Percentiles rank a stretch among this genome's conserved stretches.
phyloP scores from a whole-genome alignment of 345 rosid genomes.

The Lepidium didymum region DNA sequence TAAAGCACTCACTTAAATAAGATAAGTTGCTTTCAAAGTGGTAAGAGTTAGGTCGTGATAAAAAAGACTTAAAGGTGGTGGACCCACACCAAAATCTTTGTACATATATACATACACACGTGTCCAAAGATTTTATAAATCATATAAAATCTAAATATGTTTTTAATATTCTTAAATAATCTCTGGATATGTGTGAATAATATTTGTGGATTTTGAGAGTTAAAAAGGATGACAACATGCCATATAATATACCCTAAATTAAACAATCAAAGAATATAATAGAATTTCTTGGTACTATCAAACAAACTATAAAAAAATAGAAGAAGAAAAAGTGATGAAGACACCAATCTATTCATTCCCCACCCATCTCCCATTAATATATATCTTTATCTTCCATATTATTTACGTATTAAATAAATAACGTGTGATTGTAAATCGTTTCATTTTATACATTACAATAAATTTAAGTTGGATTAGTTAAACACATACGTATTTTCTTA shows the following conservation, averaged over 20 bases:
- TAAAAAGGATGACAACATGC: conserved; percentile 21
- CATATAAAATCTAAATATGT: neutral
- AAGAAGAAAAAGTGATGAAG: conserved; percentile 9
- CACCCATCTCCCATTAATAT: conserved; percentile 21
- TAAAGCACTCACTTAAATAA: conserved; percentile 19
- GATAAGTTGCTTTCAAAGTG: conserved; percentile 29
- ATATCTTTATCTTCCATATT: neutral
- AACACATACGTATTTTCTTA: neutral
- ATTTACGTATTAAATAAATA: neutral
- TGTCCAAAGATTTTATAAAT: conserved; percentile 2
- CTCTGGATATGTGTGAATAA: conserved; percentile 10
- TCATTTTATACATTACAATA: neutral
- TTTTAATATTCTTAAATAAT: neutral
- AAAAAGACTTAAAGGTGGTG: conserved; percentile 5
- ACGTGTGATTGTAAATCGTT: neutral
- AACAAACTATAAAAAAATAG: conserved; percentile 8
- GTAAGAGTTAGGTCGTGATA: conserved; percentile 23
- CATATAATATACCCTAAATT: conserved; percentile 20
- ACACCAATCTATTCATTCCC: conserved; percentile 28
- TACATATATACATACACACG: conserved; percentile 16
- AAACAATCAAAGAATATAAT: conserved; percentile 13
- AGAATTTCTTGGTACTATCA: conserved; percentile 26
- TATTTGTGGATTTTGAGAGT: neutral
- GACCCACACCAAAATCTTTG: conserved; percentile 7
- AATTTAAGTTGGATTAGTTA: neutral